phyloP scores from a whole-genome alignment of 805 yeast species.

The Trichomonascus vanleenenianus region DNA sequence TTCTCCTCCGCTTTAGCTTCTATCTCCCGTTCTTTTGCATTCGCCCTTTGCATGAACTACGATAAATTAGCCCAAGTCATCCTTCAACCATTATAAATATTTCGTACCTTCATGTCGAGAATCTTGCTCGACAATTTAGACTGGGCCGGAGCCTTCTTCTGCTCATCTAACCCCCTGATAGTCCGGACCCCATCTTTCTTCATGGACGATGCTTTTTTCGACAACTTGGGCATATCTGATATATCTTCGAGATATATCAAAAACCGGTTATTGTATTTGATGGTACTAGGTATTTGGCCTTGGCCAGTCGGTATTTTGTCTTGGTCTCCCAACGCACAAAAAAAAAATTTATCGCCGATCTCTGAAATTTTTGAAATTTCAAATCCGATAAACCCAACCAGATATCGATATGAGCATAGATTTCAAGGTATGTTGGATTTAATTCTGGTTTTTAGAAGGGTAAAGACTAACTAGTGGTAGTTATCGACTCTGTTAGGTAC shows the following conservation, averaged over 20 bases:
- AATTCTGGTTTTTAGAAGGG: no score
- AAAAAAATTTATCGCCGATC: not conserved
- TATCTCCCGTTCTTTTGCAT: constrained; percentile 27
- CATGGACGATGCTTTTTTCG: not conserved
- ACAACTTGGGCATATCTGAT: not conserved
- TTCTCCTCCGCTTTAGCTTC: constrained; percentile 20
- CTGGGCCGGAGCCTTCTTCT: constrained; percentile 7
- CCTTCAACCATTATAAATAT: no score
- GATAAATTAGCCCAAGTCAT: no score
- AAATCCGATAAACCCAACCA: not conserved
- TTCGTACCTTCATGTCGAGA: constrained; percentile 79
- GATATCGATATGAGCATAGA: constrained; percentile 70
- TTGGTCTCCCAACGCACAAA: not conserved
- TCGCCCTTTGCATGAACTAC: constrained; percentile 24
- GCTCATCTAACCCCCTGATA: not conserved
- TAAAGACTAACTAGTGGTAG: constrained; percentile 29
- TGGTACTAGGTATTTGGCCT: no score
- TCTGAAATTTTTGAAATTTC: not conserved
- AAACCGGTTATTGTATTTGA: not conserved
- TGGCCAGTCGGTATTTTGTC: no score
- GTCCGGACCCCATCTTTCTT: not conserved
- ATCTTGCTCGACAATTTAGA: constrained; percentile 55
- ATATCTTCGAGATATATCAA: not conserved
- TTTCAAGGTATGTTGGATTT: constrained; percentile 38
- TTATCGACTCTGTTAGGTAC: constrained; percentile 89